Evolutionary conservation across 2,329 filamentous ascomycete genomes (phyloP), one percentile per base, ranked within the genome.

Genomic region (Clonostachys chloroleuca): DNA sequence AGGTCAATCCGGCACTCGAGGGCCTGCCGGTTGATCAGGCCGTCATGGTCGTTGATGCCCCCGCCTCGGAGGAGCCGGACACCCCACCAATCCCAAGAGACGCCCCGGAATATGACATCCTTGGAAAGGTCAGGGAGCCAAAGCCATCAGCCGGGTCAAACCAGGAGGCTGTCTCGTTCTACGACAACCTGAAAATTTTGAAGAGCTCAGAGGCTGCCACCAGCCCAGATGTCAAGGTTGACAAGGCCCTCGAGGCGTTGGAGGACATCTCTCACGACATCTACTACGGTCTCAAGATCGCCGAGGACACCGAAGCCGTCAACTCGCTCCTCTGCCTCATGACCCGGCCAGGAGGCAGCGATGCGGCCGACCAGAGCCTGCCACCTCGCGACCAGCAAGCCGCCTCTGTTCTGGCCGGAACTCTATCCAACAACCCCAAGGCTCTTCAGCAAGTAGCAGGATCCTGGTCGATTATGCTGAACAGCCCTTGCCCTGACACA

Each of bases 261-360:
- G 72, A 78, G 51, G 83, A 87, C 7, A 66, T 86, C 30, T 77
- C 83, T 0, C 83, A 87, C 61, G 84, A 86, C 61, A 80, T 86
- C 52, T 87, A 85, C 67, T 87, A 86, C 61, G 84, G 84, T 10
- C 67, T 83, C 16, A 79, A 84, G 59, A 74, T 86, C 49, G 71
- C 75, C 18, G 77, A 81, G 58, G 77, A 84, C 52, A 57, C 67
- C 4, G 72, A 74, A 3, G 75, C 75, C 2, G 54, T 84, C 45
- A 72, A 71, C 51, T 64, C 72, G n/a, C 70, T 86, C 3, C 65
- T 85, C 49, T 83, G 81, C 57, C 66, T 83, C 36, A 74, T 82
- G 62, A 56, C 60, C 24, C 24, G 24, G 24, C 24, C 24, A 30
- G 24, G 24, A 30, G 24, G 24, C 24, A 30, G 9, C 24, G 24